These are phyloP conservation scores for Candida gigantensis DNA, from an alignment of 1,139 yeast genomes.

Conservation along the genomic window DNA sequence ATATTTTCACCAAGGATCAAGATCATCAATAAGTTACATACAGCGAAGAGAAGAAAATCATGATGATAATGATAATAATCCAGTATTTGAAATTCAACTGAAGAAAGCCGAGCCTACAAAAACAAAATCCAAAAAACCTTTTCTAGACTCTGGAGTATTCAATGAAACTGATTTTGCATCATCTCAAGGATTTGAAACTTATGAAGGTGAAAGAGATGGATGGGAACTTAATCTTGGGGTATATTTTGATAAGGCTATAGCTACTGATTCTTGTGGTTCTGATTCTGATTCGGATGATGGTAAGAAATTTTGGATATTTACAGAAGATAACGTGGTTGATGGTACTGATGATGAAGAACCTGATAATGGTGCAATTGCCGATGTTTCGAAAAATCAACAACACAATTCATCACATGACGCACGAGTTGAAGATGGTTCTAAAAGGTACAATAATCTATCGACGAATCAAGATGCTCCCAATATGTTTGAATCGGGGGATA, in stretches of 20 bases:
- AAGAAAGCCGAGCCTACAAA: neutral
- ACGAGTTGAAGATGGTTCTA: too few species aligned
- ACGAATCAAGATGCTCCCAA: too few species aligned
- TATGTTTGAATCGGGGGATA: neutral
- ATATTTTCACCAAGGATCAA: conserved; percentile 5
- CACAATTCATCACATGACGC: too few species aligned
- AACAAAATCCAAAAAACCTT: neutral
- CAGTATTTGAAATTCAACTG: neutral
- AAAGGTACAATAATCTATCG: too few species aligned
- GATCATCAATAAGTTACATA: conserved; percentile 5
- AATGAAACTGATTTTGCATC: neutral
- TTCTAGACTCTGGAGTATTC: too few species aligned
- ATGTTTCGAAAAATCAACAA: too few species aligned
- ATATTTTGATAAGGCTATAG: neutral
- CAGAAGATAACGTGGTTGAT: neutral
- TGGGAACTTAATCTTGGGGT: neutral
- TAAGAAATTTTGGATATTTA: conserved; percentile 1
- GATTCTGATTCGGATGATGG: neutral
- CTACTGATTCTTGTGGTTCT: neutral
- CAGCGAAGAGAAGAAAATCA: conserved; percentile 2
- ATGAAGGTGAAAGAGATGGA: conserved; percentile 10
- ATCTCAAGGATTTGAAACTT: conserved; percentile 11
- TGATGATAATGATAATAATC: neutral
- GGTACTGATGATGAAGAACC: neutral
- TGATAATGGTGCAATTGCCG: too few species aligned